These are phyloP conservation scores for Colletotrichum phormii DNA, from an alignment of 2,329 filamentous ascomycete genomes.

Conservation along the genomic window DNA sequence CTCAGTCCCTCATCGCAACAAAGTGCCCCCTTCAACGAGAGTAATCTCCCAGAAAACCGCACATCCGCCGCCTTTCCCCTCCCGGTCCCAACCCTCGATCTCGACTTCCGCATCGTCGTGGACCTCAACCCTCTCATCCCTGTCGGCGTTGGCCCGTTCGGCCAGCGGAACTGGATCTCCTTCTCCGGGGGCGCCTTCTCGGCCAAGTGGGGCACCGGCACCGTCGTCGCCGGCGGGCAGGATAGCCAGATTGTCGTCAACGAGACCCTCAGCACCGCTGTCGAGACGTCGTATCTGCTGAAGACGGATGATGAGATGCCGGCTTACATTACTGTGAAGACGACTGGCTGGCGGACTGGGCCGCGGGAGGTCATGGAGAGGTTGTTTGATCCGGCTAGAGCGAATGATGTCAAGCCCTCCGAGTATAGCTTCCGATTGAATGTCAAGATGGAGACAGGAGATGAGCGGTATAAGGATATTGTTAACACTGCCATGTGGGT, in stretches of 20 bases:
- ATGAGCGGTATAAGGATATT: conserved; percentile 60
- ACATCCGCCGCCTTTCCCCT: conserved; percentile 56
- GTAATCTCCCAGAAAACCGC: conserved; percentile 45
- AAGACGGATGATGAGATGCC: conserved; percentile 59
- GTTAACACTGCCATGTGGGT: conserved; percentile 64
- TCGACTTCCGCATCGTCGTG: conserved; percentile 64
- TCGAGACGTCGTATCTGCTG: conserved; percentile 62
- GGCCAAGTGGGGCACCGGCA: conserved; percentile 61
- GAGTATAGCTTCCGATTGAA: conserved; percentile 62
- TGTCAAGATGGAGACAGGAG: conserved; percentile 61
- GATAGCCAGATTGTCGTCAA: conserved; percentile 47
- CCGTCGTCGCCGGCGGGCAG: conserved; percentile 54
- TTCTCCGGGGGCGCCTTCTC: conserved; percentile 60
- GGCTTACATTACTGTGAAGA: conserved; percentile 48
- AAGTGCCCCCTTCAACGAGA: conserved; percentile 16
- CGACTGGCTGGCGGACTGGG: conserved; percentile 59
- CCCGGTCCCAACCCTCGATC: conserved; percentile 58
- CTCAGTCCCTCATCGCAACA: background rate
- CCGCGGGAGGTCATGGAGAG: conserved; percentile 56
- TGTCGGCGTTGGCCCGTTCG: conserved; percentile 53
- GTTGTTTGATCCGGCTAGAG: conserved; percentile 50
- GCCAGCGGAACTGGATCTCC: conserved; percentile 61
- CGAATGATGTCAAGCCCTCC: conserved; percentile 54
- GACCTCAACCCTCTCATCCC: conserved; percentile 55
- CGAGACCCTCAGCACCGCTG: conserved; percentile 43